Base-by-base conservation (phyloP, 139 green algal species). In the Monoraphidium neglectum region DNA sequence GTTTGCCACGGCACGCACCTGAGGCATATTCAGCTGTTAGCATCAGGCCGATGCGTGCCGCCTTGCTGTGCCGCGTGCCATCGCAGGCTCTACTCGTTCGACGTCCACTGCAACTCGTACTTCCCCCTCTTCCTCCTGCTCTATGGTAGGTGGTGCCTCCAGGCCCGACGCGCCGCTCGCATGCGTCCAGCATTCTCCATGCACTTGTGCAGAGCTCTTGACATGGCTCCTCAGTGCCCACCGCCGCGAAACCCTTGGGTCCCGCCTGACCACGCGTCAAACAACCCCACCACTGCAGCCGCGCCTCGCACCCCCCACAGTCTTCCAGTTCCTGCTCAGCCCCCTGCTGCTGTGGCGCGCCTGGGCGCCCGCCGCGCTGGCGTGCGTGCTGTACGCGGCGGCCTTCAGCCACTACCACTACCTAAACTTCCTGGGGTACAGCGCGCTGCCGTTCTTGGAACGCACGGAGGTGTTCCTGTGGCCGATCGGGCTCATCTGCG, bases 61-160 rank as follows among this genome's bases (percentile, higher is more conserved):
- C n/a, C n/a, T n/a, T n/a, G n/a, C n/a, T n/a, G n/a, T n/a, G n/a
- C n/a, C n/a, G 51, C 51, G 51, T 60, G 18, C 51, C 51, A 28
- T 18, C 62, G 74, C 88, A 91, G 91, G 92, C 83, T 98, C 83
- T 99, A 98, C 77, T 93, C 95, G 0, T 99, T 99, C 83, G 96
- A 99, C 77, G 93, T 99, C 36, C 96, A 99, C 86, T 98, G 94
- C 93, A 99, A 99, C 85, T 92, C 96, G 1, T 98, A 93, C 82
- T 97, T 99, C 73, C 94, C 95, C 0, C 72, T 97, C 0, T 97
- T 98, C 75, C 72, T 98, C 24, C 38, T 93, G 38, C 69, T 98
- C 2, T 95, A 97, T 60, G 91, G 89, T 93, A 37, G 77, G 84
- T 56, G 0, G 18, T 47, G 5, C 8, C 43, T 68, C n/a, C 60